Evolutionary conservation across 768 basidiomycete species (phyloP), one percentile per base, ranked within the genome.

Genomic region (Boletus rex-veris): DNA sequence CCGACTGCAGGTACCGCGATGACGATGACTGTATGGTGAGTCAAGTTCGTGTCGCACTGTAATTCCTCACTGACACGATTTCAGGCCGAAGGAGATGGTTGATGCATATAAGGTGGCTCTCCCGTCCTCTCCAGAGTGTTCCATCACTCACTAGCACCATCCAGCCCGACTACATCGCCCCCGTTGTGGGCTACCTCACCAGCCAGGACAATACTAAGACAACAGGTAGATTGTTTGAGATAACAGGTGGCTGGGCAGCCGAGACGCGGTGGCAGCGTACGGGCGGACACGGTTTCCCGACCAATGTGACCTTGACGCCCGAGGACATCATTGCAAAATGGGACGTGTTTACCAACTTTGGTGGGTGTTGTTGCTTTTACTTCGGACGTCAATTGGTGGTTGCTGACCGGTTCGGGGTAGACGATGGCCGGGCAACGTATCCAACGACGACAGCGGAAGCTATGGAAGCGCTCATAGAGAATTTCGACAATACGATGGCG

Each of bases 241-340:
- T 93, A 38, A 80, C 80, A 14, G 94, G 90, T 21, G 97, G 96
- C 0, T 98, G 93, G 90, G 88, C 88, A 4, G 91, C 91, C 1
- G 84, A 94, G 70, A 86, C 90, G 31, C 80, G 96, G 53, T 99
- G 96, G 95, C 90, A 98, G 70, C 84, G 92, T 14, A 77, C 92
- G 9, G 88, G 86, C 2, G 97, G 95, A 10, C 74, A 86, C 64
- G 87, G 89, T 7, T 98, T 98, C 84, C 88, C 93, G 5, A 80
- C 86, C 35, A 86, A 86, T 66, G 79, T 78, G 54, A 76, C 79
- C 4, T 79, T 89, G 57, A 84, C 84, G 8, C 90, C 93, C 0
- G 97, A 98, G 71, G 84, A 86, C 51, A 77, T 98, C 45, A 65
- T 86, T 14, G 70, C 77, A 24, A 88, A 92, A 64, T 98, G 94